Evolutionary conservation across 1,284 basidiomycete genomes (phyloP), one percentile per base, ranked within the genome.

Genomic region (Papiliotrema terrestris): DNA sequence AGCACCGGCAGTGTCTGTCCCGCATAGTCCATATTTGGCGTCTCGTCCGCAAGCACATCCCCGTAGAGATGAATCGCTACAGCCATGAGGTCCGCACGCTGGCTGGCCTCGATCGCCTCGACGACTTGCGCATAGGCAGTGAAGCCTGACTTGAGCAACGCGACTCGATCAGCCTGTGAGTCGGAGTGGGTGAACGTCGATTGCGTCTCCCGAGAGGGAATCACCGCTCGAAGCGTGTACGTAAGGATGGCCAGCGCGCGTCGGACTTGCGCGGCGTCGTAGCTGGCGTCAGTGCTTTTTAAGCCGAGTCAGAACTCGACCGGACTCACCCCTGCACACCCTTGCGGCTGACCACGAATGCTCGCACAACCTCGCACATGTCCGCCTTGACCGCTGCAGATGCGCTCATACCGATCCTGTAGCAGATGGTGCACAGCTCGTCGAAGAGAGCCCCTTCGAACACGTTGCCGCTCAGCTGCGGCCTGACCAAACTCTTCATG

Each of bases 331-430:
- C 54, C 37, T 55, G 50, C 9, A 55, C 53, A 25, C 64, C 65
- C 45, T 65, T 58, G 13, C 75, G 60, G 36, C 83, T 83, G 5
- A 79, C 80, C 4, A 85, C 86, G 62, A 91, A 83, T 14, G 80
- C 79, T 2, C 82, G 80, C 32, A 95, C 77, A 22, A 89, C 83
- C 58, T 88, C 86, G 2, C 93, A 80, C 45, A 97, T 82, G 58
- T 88, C 83, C 0, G 83, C 76, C 68, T 93, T 89, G 22, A 93
- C 83, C 0, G 69, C 75, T 0, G 88, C 84, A 0, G 85, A 79
- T 69, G 96, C 93, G 2, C 88, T 89, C 82, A 97, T 86, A 0
- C 88, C 88, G 73, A 97, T 85, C 2, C 95, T 84, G 71, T 95
- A 92, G 71, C 86, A 91, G 9, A 98, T 78, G 47, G 87, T 88